These are phyloP conservation scores for Crotalaria pallida DNA, from an alignment of 306 rosid species.

Conservation along the genomic window DNA sequence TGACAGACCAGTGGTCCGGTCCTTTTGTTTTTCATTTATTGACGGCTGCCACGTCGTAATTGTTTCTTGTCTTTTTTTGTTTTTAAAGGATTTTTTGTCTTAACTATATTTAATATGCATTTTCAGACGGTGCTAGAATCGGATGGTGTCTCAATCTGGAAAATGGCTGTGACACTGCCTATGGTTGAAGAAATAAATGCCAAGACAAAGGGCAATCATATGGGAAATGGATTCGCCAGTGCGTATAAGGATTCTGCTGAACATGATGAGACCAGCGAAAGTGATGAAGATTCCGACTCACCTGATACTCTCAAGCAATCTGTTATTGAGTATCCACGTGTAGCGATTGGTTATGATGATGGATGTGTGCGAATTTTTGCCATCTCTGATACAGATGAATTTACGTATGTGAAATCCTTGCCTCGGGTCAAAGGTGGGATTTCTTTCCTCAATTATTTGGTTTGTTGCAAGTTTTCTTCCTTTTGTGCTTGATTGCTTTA, in stretches of 20 bases:
- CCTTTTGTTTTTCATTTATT: not conserved
- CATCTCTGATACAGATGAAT: slow-evolving; percentile 52
- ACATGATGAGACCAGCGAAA: slow-evolving; percentile 45
- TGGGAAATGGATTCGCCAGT: slow-evolving; percentile 44
- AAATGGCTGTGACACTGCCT: slow-evolving; percentile 64
- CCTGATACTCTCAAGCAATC: slow-evolving; percentile 27
- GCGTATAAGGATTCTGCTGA: slow-evolving; percentile 17
- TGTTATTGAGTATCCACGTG: slow-evolving; percentile 30
- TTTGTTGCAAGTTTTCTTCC: not conserved
- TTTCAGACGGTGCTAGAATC: slow-evolving; percentile 62
- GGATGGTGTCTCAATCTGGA: slow-evolving; percentile 77
- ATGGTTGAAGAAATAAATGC: slow-evolving; percentile 3
- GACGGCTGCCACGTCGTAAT: not conserved
- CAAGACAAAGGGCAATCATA: not conserved
- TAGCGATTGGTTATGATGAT: slow-evolving; percentile 75
- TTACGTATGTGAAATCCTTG: slow-evolving; percentile 56
- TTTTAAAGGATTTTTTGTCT: too few species aligned
- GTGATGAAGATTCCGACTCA: slow-evolving; percentile 54
- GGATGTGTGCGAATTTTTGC: slow-evolving; percentile 69
- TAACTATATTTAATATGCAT: not conserved
- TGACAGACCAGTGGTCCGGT: not conserved
- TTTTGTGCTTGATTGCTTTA: not conserved
- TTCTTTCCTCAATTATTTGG: slow-evolving; percentile 6
- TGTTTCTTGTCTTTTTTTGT: not conserved
- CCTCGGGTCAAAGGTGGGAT: slow-evolving; percentile 83